These are phyloP conservation scores for Xylariaceae sp. DNA, from an alignment of 2,329 filamentous ascomycete species.

Conservation along the genomic window DNA sequence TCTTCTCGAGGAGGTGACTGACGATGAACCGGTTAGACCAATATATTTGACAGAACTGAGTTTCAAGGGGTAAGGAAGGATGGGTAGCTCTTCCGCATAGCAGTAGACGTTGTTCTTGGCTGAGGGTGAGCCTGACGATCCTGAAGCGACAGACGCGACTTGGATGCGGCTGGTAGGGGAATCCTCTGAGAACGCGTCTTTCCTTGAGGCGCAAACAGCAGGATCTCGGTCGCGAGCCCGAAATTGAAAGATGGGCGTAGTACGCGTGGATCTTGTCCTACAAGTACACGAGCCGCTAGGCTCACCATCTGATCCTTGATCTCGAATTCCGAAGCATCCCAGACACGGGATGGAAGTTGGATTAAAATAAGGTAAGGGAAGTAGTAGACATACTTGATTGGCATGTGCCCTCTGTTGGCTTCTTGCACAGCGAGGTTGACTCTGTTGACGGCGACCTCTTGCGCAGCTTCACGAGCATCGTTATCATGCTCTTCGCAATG, in stretches of 20 bases:
- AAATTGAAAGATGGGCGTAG: background rate
- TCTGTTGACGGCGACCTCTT: slow-evolving; percentile 32
- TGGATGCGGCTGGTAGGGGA: no score
- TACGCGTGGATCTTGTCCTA: slow-evolving; percentile 3
- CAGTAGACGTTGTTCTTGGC: background rate
- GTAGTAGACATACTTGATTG: slow-evolving; percentile 51
- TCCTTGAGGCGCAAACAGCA: background rate
- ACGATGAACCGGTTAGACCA: slow-evolving; percentile 14
- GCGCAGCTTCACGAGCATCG: slow-evolving; percentile 44
- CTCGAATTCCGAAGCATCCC: no score
- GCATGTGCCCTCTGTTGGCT: slow-evolving; percentile 50
- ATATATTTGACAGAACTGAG: background rate
- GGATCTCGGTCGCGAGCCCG: background rate
- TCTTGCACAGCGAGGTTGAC: slow-evolving; percentile 54
- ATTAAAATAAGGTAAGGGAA: slow-evolving; percentile 33
- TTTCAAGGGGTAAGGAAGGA: background rate
- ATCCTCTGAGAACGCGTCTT: background rate
- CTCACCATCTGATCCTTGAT: no score
- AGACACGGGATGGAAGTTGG: slow-evolving; percentile 13
- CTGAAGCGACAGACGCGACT: no score
- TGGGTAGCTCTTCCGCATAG: background rate
- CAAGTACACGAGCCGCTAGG: no score
- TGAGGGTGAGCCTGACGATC: no score
- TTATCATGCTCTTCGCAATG: slow-evolving; percentile 61
- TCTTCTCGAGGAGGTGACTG: slow-evolving; percentile 55